Evolutionary conservation across 768 basidiomycete genomes (phyloP).

Genomic region (Russula virescens): DNA sequence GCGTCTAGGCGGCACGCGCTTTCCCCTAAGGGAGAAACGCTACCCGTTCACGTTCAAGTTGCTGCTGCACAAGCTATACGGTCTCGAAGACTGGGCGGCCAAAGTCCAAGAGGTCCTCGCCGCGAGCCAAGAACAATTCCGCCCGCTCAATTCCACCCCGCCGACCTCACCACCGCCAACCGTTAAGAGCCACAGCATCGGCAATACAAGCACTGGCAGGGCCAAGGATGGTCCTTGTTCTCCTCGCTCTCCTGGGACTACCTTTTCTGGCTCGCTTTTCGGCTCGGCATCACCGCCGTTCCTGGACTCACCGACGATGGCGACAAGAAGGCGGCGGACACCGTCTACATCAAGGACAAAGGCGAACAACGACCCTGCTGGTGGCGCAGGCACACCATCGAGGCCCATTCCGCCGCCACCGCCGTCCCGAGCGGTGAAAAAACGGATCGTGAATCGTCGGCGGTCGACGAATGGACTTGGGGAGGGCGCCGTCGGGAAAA

Average conservation of each 20-base stretch:
- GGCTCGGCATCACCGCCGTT: background rate
- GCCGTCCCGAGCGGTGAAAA: slow-evolving; percentile 23
- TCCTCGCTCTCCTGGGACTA: slow-evolving; percentile 4
- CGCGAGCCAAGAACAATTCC: slow-evolving; percentile 22
- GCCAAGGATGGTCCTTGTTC: background rate
- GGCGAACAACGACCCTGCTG: background rate
- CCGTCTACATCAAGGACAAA: slow-evolving; percentile 8
- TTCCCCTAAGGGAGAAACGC: slow-evolving; percentile 17
- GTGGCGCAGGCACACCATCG: background rate
- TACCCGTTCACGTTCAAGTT: slow-evolving; percentile 26
- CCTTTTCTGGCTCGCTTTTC: slow-evolving; percentile 9
- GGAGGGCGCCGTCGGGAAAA: background rate
- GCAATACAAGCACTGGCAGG: background rate
- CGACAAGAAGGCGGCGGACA: slow-evolving; percentile 2
- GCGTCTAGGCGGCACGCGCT: background rate
- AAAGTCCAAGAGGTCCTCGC: slow-evolving; percentile 23
- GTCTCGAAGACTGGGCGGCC: slow-evolving; percentile 23
- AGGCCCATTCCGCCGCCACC: slow-evolving; percentile 5
- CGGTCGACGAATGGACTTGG: slow-evolving; percentile 16
- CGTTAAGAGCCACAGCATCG: background rate
- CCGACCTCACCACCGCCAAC: background rate
- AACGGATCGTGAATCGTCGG: slow-evolving; percentile 24
- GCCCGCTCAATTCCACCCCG: slow-evolving; percentile 15
- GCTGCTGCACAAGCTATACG: slow-evolving; percentile 24
- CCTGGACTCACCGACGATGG: background rate